Base-by-base conservation (phyloP, 2,329 filamentous ascomycete genomes). In the Triangularia verruculosa region DNA sequence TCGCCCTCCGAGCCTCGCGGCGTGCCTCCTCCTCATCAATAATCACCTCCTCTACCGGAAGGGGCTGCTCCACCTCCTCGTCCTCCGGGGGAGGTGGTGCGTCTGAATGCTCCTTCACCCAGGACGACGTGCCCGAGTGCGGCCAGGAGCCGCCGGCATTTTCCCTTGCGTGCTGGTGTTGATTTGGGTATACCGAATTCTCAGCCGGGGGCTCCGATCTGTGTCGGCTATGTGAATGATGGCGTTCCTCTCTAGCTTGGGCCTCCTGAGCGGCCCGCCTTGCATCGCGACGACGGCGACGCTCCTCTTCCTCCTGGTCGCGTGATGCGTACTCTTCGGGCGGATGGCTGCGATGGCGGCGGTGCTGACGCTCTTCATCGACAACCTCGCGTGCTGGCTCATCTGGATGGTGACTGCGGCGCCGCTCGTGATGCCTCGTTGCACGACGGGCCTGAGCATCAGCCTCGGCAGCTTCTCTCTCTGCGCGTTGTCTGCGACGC, bases 81-180 rank as follows among this genome's bases (percentile, higher is more conserved):
- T 64, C 63, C 4, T 54, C 65, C 4, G 83, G 84, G 1, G 86
- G 85, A 2, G 85, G 84, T 1, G 84, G 84, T 2, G 85, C 85
- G 68, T 87, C 86, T 1, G 82, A 84, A 68, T 87, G 82, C 12
- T 88, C 85, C 73, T 87, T 87, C 4, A 88, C 86, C 86, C 86
- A 89, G 0, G 85, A 88, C 8, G 83, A 85, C 0, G 86, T 88
- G 25, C 86, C 86, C 6, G 83, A 87, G 71, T 87, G 83, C 17
- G 86, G 86, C 86, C 86, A 88, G 9, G 68, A 72, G 60, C 74
- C 78, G 59, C 74, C 78, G 28, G 72, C 76, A 54, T 66, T 68
- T 47, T 78, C 78, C 61, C 75, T 76, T 65, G 68, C 66, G 34
- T 64, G 75, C n/a, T 47, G 39, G 39, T 47, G 39, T 17, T 47